These are phyloP conservation scores for Scolecobasidium constrictum DNA, from an alignment of 2,329 filamentous ascomycete species.

Conservation along the genomic window DNA sequence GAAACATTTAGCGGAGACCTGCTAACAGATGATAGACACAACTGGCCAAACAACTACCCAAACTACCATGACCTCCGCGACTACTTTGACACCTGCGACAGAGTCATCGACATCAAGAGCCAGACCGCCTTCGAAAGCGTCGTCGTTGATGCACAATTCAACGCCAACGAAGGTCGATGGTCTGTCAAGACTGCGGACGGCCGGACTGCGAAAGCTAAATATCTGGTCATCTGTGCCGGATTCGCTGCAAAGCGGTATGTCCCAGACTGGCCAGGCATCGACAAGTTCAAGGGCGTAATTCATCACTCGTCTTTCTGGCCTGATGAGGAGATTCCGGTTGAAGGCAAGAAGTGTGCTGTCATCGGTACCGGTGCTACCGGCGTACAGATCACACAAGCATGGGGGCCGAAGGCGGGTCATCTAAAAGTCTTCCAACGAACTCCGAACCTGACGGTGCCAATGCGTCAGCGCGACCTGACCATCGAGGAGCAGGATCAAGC, in stretches of 20 bases:
- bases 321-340: conserved; percentile 42
- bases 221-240: conserved; percentile 43
- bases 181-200: conserved; percentile 40
- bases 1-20: conserved; percentile 27
- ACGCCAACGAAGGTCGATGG: conserved; percentile 39
- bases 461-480: conserved; percentile 41
- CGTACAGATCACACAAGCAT: conserved; percentile 45
- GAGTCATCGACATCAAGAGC: conserved; percentile 43
- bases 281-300: conserved; percentile 48
- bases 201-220: conserved; percentile 37
- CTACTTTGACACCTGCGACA: conserved; percentile 52
- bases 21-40: conserved; percentile 23
- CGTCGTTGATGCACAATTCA: conserved; percentile 42
- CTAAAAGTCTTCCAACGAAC: conserved; percentile 56
- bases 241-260: conserved; percentile 48
- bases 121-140: conserved; percentile 46
- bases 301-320: conserved; percentile 54
- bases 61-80: conserved; percentile 39
- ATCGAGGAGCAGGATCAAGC: conserved; percentile 39
- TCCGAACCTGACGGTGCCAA: conserved; percentile 53
- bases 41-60: conserved; percentile 44
- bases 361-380: conserved; percentile 54
- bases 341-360: conserved; percentile 48
- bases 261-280: conserved; percentile 48
- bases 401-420: conserved; percentile 15